A percentile compares a stretch with the other conserved stretches of the same genome.
Evolutionary conservation across 2,329 filamentous ascomycete genomes (phyloP).

Genomic region (Claviceps sp.): DNA sequence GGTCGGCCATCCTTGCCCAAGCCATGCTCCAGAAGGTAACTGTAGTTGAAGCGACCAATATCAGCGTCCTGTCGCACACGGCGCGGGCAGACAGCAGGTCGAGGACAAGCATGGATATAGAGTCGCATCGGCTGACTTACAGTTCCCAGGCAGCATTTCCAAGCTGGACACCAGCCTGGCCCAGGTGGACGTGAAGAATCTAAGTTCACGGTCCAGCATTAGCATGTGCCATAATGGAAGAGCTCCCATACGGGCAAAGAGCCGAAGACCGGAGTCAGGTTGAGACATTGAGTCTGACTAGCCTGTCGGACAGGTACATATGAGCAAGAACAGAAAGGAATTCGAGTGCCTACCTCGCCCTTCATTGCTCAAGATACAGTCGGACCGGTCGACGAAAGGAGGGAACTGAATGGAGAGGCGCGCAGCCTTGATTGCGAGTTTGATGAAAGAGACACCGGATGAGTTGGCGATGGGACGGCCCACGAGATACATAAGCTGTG

Average conservation of each 20-base stretch:
- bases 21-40: conserved; percentile 61
- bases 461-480: conserved; percentile 17
- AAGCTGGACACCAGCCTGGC: conserved; percentile 60
- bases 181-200: conserved; percentile 52
- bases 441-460: conserved; percentile 15
- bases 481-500: neutral
- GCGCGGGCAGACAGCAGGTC: neutral
- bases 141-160: conserved; percentile 67
- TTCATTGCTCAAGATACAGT: conserved; percentile 25
- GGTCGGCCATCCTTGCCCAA: conserved; percentile 51
- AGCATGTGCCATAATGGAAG: conserved; percentile 3
- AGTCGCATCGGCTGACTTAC: conserved; percentile 34
- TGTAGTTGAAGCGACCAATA: conserved; percentile 26
- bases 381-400: conserved; percentile 9
- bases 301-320: neutral
- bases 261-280: neutral
- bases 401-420: conserved; percentile 15
- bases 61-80: conserved; percentile 10
- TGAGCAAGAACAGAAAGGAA: neutral
- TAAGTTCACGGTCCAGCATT: conserved; percentile 16
- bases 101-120: neutral
- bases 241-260: neutral
- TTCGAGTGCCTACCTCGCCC: conserved; percentile 36
- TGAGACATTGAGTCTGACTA: neutral
- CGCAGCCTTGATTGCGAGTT: conserved; percentile 18